A percentile compares a stretch with the other conserved stretches of the same genome.
Conservation (phyloP, 2,329 filamentous ascomycete genomes). For the Trichoderma guizhouense region DNA sequence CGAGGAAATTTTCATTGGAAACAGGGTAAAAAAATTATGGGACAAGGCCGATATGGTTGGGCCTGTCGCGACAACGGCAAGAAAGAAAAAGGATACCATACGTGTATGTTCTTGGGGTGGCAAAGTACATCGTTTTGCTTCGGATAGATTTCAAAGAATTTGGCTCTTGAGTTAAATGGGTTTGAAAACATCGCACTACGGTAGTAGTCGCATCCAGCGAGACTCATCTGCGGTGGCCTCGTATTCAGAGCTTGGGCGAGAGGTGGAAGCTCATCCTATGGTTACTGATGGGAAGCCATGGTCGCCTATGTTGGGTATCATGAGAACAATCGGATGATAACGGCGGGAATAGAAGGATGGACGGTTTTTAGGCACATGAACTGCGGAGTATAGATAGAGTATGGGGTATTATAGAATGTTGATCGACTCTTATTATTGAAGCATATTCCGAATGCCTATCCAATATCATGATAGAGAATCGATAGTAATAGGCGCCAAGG, state of each 20-base stretch:
- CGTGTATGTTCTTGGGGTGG: background rate
- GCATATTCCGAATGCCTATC: background rate
- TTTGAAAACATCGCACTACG: too few relatives aligned
- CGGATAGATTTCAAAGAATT: background rate
- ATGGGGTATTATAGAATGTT: background rate
- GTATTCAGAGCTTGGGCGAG: background rate
- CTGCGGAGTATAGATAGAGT: background rate
- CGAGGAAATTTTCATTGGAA: background rate
- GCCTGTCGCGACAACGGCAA: background rate
- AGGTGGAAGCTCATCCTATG: background rate
- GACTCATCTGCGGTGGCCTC: background rate
- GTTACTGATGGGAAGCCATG: background rate
- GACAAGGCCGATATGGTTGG: background rate
- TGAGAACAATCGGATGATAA: background rate
- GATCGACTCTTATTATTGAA: background rate
- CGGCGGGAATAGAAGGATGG: background rate
- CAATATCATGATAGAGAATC: background rate
- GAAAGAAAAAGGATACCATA: constrained; percentile 1
- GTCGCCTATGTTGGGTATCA: background rate
- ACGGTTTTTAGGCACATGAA: background rate
- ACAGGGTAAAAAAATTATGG: background rate
- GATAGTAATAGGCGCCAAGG: background rate
- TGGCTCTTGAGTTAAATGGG: background rate
- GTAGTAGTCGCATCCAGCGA: background rate
- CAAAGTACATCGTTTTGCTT: background rate